phyloP scores from a whole-genome alignment of 2,329 filamentous ascomycete genomes.

The Mycosphaerella arachidis region DNA sequence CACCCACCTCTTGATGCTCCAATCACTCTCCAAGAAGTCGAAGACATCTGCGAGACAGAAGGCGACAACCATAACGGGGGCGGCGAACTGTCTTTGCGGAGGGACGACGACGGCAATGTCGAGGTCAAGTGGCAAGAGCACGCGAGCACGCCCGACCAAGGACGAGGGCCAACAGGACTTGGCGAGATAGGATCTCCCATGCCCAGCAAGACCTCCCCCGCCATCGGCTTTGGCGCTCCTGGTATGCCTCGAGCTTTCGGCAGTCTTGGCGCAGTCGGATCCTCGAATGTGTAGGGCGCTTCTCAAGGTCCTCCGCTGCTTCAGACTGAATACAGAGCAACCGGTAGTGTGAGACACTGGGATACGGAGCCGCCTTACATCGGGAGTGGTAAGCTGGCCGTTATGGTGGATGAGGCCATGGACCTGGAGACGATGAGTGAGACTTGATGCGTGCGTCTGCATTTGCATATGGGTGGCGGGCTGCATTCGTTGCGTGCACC shows the following conservation, averaged over 20 bases:
- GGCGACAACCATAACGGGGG: conserved; percentile 83
- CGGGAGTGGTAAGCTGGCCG: background rate
- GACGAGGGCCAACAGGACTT: conserved; percentile 27
- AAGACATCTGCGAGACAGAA: conserved; percentile 85
- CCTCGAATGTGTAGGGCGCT: background rate
- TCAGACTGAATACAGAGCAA: too few species aligned
- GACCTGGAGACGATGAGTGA: background rate
- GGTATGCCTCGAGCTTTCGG: conserved; percentile 11
- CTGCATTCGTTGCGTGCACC: background rate
- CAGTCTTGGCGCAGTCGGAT: background rate
- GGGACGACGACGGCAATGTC: conserved; percentile 37
- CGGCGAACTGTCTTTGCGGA: conserved; percentile 71
- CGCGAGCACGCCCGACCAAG: conserved; percentile 28
- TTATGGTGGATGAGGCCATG: background rate
- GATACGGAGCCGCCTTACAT: background rate
- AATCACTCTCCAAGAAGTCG: conserved; percentile 63
- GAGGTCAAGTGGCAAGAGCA: conserved; percentile 41
- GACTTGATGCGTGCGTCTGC: background rate
- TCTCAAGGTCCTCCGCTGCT: background rate
- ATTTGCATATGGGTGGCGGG: background rate
- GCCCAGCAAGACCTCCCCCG: conserved; percentile 40
- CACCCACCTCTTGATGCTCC: conserved; percentile 54
- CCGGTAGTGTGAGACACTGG: background rate
- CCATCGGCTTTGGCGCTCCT: conserved; percentile 29
- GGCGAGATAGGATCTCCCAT: conserved; percentile 48